Percentiles rank a stretch among this genome's conserved stretches.
phyloP scores from a whole-genome alignment of 768 basidiomycete species.

The Mycena pura region DNA sequence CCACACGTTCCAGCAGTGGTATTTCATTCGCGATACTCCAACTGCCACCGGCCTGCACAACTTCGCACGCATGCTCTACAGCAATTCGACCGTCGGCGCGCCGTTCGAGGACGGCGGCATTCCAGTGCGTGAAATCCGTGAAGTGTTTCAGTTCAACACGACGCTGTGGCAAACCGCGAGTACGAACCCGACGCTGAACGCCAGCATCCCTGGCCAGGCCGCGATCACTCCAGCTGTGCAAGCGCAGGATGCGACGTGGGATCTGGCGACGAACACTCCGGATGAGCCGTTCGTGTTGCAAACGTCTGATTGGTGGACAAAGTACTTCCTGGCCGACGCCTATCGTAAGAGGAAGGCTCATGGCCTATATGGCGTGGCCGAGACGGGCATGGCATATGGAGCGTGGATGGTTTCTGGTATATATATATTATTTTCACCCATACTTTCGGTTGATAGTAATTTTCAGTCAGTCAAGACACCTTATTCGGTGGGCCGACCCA shows the following conservation, averaged over 20 bases:
- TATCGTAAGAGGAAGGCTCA: slow-evolving; percentile 11
- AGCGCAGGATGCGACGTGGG: slow-evolving; percentile 17
- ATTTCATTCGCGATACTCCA: slow-evolving; percentile 12
- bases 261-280: slow-evolving; percentile 8
- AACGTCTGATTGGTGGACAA: slow-evolving; percentile 20
- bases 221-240: slow-evolving; percentile 11
- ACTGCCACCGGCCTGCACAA: slow-evolving; percentile 11
- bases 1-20: slow-evolving; percentile 20
- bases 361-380: slow-evolving; percentile 8
- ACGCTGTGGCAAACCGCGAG: slow-evolving; percentile 17
- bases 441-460: too few species aligned
- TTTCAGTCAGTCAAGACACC: slow-evolving; percentile 6
- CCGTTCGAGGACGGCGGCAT: slow-evolving; percentile 14
- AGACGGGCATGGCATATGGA: slow-evolving; percentile 13
- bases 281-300: slow-evolving; percentile 18
- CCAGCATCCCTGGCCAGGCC: slow-evolving; percentile 7
- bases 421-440: too few species aligned
- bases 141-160: slow-evolving; percentile 15
- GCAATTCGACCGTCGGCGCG: slow-evolving; percentile 3
- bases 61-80: slow-evolving; percentile 15
- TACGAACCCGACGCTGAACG: slow-evolving; percentile 5
- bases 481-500: slow-evolving; percentile 11
- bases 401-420: slow-evolving; percentile 18
- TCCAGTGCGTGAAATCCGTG: slow-evolving; percentile 10
- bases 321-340: slow-evolving; percentile 10